A percentile compares a stretch with the other conserved stretches of the same genome.
phyloP scores from a whole-genome alignment of 2,329 filamentous ascomycete species.

The Phialophora chinensis region DNA sequence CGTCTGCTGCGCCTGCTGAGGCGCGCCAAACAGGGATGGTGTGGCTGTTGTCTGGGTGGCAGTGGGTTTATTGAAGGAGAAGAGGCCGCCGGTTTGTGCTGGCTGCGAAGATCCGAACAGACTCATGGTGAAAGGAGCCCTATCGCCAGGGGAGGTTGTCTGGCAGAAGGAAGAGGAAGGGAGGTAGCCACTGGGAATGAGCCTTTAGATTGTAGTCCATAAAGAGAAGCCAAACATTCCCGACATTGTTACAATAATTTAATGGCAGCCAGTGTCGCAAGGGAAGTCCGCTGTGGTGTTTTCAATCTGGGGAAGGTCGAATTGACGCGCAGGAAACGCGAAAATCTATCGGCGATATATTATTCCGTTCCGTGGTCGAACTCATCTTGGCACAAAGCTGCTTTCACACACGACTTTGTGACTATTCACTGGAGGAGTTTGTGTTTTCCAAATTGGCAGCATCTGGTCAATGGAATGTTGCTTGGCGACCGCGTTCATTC shows the following conservation, averaged over 20 bases:
- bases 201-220: neutral
- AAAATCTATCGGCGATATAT: conserved; percentile 6
- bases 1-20: conserved; percentile 27
- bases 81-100: conserved; percentile 21
- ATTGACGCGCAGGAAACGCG: conserved; percentile 16
- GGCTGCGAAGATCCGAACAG: conserved; percentile 28
- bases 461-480: neutral
- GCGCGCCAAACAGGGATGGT: conserved; percentile 30
- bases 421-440: neutral
- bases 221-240: neutral
- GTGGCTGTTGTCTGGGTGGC: conserved; percentile 20
- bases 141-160: neutral
- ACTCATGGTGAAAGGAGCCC: conserved; percentile 17
- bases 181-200: neutral
- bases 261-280: neutral
- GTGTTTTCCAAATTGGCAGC: neutral
- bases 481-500: neutral
- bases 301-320: conserved; percentile 4
- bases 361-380: neutral
- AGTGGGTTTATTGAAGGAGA: conserved; percentile 27
- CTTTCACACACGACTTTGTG: neutral
- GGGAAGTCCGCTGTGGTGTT: neutral
- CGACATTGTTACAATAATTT: neutral
- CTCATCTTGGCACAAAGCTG: neutral
- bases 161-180: neutral